phyloP scores from a whole-genome alignment of 352 stramenopile species.

The Pythium chondricola region DNA sequence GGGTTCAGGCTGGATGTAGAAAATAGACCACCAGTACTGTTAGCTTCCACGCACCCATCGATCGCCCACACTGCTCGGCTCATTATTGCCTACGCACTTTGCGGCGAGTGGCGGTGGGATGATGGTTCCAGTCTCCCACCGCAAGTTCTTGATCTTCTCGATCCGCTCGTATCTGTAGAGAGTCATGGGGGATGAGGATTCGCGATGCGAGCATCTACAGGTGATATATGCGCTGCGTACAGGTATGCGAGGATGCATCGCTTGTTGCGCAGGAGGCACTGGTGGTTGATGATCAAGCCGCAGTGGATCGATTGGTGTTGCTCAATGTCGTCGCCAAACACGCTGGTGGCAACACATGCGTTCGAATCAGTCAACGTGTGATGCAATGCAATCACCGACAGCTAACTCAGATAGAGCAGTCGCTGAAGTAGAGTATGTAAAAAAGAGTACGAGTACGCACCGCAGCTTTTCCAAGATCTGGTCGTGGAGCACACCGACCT shows the following conservation, averaged over 20 bases:
- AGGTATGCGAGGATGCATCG: constrained; percentile 85
- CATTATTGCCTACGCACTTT: constrained; percentile 36
- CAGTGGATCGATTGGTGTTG: constrained; percentile 61
- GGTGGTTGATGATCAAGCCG: constrained; percentile 83
- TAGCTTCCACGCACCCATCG: too few relatives aligned
- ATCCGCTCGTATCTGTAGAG: constrained; percentile 52
- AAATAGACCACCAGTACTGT: not conserved
- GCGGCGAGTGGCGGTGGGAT: constrained; percentile 66
- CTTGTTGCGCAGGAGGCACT: constrained; percentile 89
- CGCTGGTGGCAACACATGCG: constrained; percentile 21
- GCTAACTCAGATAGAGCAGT: too few relatives aligned
- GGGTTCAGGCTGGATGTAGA: constrained; percentile 53
- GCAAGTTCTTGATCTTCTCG: constrained; percentile 85
- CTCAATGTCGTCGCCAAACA: constrained; percentile 55
- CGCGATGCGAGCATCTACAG: not conserved
- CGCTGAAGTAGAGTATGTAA: too few relatives aligned
- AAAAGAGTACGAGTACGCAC: constrained; percentile 30
- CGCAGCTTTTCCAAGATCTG: constrained; percentile 72
- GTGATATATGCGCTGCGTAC: constrained; percentile 23
- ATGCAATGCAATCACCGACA: not conserved
- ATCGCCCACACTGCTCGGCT: not conserved
- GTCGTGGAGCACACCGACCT: constrained; percentile 55
- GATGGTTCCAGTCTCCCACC: constrained; percentile 88
- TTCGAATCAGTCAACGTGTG: too few relatives aligned
- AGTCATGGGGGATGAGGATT: not conserved